Evolutionary conservation across 108 stramenopile genomes (phyloP).

Genomic region (Pseudonitzschia delicatissima): DNA sequence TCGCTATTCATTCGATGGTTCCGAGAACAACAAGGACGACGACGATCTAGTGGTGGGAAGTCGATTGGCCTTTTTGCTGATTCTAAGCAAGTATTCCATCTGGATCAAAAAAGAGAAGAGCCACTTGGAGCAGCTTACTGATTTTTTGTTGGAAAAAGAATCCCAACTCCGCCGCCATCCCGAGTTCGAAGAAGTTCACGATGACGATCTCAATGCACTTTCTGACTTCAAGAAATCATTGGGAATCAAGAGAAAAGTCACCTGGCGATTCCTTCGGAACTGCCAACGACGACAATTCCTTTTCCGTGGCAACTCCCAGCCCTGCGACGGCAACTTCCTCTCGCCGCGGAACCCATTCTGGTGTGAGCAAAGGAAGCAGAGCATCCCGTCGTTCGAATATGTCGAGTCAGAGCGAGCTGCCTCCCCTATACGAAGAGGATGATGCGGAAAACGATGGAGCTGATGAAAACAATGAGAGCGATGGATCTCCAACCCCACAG

Average conservation of each 20-base stretch:
- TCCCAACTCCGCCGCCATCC: constrained; percentile 47
- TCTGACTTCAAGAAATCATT: constrained; percentile 44
- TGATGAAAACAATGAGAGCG: not conserved
- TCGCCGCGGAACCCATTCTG: constrained; percentile 6
- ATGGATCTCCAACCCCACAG: constrained; percentile 10
- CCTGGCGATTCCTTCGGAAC: not conserved
- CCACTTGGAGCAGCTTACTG: constrained; percentile 38
- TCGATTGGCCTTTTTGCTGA: constrained; percentile 69
- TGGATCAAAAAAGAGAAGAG: constrained; percentile 63
- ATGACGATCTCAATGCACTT: constrained; percentile 61
- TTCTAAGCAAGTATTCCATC: constrained; percentile 52
- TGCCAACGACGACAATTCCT: not conserved
- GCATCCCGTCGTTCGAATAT: not conserved
- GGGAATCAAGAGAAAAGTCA: constrained; percentile 37
- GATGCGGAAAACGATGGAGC: not conserved
- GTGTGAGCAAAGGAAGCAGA: not conserved
- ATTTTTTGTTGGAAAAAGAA: constrained; percentile 58
- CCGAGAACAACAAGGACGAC: constrained; percentile 49
- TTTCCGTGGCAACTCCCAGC: not conserved
- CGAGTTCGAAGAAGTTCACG: constrained; percentile 75
- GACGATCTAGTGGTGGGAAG: constrained; percentile 65
- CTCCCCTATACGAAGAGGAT: constrained; percentile 17
- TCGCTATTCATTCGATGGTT: constrained; percentile 73
- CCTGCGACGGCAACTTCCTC: constrained; percentile 1
- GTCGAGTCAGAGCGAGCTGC: constrained; percentile 11